These are phyloP conservation scores for Umbelopsis sp. DNA, from an alignment of 192 early-diverging fungal species.

Conservation along the genomic window DNA sequence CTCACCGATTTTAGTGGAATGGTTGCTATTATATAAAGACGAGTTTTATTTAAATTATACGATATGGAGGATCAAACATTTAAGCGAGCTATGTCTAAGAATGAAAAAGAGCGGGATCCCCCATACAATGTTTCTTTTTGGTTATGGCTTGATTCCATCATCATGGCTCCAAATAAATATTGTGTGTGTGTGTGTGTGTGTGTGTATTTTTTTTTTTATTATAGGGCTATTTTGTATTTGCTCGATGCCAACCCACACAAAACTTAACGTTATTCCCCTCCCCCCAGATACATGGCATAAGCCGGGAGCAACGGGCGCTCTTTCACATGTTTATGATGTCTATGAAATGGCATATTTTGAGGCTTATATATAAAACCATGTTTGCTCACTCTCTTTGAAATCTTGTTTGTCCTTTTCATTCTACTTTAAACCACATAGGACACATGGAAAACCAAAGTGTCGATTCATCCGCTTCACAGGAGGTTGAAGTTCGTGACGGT, in stretches of 20 bases:
- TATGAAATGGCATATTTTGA: not conserved
- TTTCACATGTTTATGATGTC: slow-evolving; percentile 17
- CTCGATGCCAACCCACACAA: not conserved
- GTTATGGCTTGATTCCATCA: too few species aligned
- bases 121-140: too few species aligned
- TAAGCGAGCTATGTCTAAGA: too few species aligned
- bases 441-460: slow-evolving; percentile 14
- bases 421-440: not conserved
- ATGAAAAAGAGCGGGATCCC: not conserved
- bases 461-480: slow-evolving; percentile 4
- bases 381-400: not conserved
- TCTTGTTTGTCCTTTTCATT: not conserved
- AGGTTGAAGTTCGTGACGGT: slow-evolving; percentile 4
- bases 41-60: too few species aligned
- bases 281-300: not conserved
- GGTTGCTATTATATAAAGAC: too few species aligned
- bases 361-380: not conserved
- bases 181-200: too few species aligned
- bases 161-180: too few species aligned
- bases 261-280: not conserved
- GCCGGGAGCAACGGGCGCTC: not conserved
- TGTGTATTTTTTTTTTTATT: too few species aligned
- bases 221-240: too few species aligned
- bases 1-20: not conserved
- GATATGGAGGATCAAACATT: too few species aligned